These are phyloP conservation scores for Huntiella omanensis DNA, from an alignment of 2,329 filamentous ascomycete species.

Conservation along the genomic window DNA sequence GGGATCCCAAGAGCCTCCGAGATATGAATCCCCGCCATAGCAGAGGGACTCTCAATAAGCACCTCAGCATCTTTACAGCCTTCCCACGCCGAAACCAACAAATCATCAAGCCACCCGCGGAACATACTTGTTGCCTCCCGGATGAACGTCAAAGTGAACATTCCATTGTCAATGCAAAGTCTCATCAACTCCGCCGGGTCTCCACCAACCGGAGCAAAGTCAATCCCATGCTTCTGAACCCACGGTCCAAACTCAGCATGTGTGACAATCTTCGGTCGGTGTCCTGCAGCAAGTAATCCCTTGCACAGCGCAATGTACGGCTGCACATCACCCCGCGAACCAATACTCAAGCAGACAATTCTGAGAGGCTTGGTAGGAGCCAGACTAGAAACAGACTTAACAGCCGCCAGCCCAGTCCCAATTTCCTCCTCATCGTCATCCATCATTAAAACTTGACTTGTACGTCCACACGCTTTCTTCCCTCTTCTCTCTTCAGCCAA, in stretches of 20 bases:
- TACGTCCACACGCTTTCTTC: slow-evolving; percentile 16
- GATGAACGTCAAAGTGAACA: slow-evolving; percentile 85
- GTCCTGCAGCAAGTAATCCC: slow-evolving; percentile 70
- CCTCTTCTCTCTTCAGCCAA: slow-evolving; percentile 35
- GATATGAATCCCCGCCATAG: slow-evolving; percentile 96
- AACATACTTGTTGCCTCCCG: slow-evolving; percentile 75
- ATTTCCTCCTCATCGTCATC: not conserved
- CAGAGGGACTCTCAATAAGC: slow-evolving; percentile 84
- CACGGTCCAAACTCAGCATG: slow-evolving; percentile 78
- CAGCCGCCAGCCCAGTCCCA: slow-evolving; percentile 31
- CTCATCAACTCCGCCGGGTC: slow-evolving; percentile 90
- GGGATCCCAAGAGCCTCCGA: slow-evolving; percentile 83
- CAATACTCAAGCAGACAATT: slow-evolving; percentile 89
- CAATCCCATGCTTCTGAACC: slow-evolving; percentile 85
- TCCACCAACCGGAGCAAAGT: slow-evolving; percentile 73
- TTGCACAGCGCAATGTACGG: slow-evolving; percentile 96
- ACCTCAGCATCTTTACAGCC: slow-evolving; percentile 78
- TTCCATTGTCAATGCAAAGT: slow-evolving; percentile 90
- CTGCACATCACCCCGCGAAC: slow-evolving; percentile 87
- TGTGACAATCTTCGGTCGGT: slow-evolving; percentile 72
- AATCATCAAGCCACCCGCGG: slow-evolving; percentile 82
- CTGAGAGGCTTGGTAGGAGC: slow-evolving; percentile 63
- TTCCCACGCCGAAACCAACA: slow-evolving; percentile 62
- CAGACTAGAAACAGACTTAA: slow-evolving; percentile 56
- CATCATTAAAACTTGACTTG: not conserved